Conservation (phyloP, 495 filamentous ascomycete genomes). For the Talaromyces liani region DNA sequence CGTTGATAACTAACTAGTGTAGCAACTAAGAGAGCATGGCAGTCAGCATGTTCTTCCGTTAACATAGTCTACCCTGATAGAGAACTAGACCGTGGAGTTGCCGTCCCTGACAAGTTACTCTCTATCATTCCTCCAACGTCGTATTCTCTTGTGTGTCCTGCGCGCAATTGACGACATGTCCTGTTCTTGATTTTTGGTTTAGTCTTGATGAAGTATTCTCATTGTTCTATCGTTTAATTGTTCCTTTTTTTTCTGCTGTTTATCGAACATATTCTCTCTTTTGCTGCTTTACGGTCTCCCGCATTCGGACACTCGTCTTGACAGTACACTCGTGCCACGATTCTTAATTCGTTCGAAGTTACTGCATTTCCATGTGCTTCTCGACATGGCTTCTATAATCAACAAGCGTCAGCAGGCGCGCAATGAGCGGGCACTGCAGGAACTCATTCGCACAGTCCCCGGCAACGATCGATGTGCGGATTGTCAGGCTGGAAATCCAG, state of each 20-base stretch:
- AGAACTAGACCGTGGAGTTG: not conserved
- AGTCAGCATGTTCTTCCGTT: not conserved
- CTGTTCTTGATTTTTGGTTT: not conserved
- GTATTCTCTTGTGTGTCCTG: not conserved
- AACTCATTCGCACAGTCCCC: slow-evolving; percentile 76
- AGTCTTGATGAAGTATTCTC: not conserved
- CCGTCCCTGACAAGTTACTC: not conserved
- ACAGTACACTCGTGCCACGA: not conserved
- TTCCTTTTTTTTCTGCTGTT: not conserved
- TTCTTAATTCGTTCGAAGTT: not conserved
- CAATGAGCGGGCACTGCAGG: slow-evolving; percentile 87
- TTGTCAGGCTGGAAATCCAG: slow-evolving; percentile 85
- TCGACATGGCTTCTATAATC: slow-evolving; percentile 44
- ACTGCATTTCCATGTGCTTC: not conserved
- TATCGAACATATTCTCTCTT: not conserved
- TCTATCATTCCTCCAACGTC: not conserved
- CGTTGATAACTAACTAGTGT: not conserved
- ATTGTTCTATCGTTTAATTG: not conserved
- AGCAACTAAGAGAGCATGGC: not conserved
- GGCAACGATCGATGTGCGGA: slow-evolving; percentile 96
- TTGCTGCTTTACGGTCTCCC: not conserved
- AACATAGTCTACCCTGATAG: not conserved
- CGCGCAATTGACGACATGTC: not conserved
- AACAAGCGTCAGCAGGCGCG: slow-evolving; percentile 96
- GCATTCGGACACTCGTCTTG: not conserved